These are phyloP conservation scores for Penicillium vulpinum DNA, from an alignment of 2,329 filamentous ascomycete species.

Conservation along the genomic window DNA sequence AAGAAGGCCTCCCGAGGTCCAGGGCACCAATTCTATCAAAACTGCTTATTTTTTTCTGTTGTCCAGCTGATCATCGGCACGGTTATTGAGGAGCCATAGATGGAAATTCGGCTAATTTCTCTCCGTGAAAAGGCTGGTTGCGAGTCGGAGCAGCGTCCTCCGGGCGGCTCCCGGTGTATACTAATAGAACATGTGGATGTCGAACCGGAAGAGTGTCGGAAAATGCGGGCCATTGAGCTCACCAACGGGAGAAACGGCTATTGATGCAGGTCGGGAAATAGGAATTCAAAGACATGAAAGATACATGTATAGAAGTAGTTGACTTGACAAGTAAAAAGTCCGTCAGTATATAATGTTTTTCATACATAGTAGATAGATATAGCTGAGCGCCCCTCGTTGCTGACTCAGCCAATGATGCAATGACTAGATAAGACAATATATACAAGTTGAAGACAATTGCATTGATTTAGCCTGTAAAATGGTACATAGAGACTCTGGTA, in stretches of 20 bases:
- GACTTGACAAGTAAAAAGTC: no score
- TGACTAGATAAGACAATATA: not conserved
- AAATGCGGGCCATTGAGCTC: conserved; percentile 1
- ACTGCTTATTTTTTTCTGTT: not conserved
- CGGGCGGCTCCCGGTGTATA: conserved; percentile 13
- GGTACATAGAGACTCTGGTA: not conserved
- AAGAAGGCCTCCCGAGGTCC: not conserved
- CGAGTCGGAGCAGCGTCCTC: conserved; percentile 14
- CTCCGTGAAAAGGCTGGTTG: not conserved
- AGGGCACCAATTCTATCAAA: not conserved
- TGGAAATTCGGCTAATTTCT: conserved; percentile 6
- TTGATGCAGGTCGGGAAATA: not conserved
- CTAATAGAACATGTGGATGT: conserved; percentile 1
- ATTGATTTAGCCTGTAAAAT: not conserved
- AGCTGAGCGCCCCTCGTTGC: not conserved
- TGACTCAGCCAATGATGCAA: conserved; percentile 10
- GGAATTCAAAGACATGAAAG: no score
- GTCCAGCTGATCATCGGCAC: conserved; percentile 8
- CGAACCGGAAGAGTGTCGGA: conserved; percentile 1
- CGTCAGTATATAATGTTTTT: not conserved
- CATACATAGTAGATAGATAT: no score
- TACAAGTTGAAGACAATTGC: not conserved
- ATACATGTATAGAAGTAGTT: not conserved
- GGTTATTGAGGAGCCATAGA: conserved; percentile 3
- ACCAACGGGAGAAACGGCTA: conserved; percentile 5